Conservation (phyloP, 805 yeast species). For the Spathaspora gorwiae region DNA sequence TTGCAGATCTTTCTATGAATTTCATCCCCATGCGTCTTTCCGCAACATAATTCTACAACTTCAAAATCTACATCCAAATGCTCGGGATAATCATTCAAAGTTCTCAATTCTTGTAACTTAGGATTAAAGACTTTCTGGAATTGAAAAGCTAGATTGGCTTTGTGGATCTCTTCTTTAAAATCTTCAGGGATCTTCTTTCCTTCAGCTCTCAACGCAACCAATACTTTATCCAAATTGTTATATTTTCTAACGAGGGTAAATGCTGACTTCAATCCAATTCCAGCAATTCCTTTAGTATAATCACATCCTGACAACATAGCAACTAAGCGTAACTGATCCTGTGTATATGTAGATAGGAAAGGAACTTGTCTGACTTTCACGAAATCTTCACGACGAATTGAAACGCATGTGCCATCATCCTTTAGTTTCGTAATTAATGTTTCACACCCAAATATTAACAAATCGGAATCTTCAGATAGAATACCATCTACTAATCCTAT, state of each 20-base stretch:
- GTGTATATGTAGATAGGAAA: conserved; percentile 47
- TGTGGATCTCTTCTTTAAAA: conserved; percentile 55
- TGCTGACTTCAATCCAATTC: conserved; percentile 78
- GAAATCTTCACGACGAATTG: conserved; percentile 58
- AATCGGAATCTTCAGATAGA: conserved; percentile 90
- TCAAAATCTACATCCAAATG: conserved; percentile 40
- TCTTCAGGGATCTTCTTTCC: conserved; percentile 57
- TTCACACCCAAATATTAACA: conserved; percentile 81
- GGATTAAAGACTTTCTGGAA: conserved; percentile 87
- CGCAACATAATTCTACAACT: conserved; percentile 41
- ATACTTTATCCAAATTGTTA: conserved; percentile 49
- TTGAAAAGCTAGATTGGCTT: conserved; percentile 76
- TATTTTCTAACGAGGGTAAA: conserved; percentile 51
- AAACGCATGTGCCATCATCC: conserved; percentile 69
- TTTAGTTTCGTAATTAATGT: conserved; percentile 76
- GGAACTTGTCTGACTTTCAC: conserved; percentile 41
- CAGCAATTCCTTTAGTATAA: conserved; percentile 81
- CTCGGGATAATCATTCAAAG: conserved; percentile 55
- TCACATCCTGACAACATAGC: conserved; percentile 97
- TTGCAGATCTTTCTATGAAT: conserved; percentile 53
- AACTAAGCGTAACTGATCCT: conserved; percentile 61
- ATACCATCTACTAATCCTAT: conserved; percentile 76
- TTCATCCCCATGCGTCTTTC: conserved; percentile 38
- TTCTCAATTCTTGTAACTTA: conserved; percentile 36
- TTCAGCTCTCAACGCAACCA: conserved; percentile 54